Base-by-base conservation (phyloP, 306 rosid species). In the Trifolium dubium region DNA sequence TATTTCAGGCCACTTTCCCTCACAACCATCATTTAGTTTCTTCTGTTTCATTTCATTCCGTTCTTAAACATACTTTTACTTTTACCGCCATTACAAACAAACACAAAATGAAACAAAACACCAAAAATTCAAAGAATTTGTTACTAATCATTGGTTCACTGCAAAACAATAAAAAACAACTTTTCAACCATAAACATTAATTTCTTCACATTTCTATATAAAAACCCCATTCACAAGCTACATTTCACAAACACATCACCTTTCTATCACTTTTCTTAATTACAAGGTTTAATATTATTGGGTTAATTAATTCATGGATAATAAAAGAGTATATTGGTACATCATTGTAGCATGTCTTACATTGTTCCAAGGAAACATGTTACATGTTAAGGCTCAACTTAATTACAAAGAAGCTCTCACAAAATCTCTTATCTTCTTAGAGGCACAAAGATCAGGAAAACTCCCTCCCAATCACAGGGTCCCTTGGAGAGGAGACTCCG, bases 371-470 rank as follows among this genome's bases (percentile, higher is more conserved):
- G 86, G 81, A 51, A 67, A 72, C 10, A 28, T 82, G 13, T 61
- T 74, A 32, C 15, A 5, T 5, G 96, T 86, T 5, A 50, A 81
- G 6, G 91, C 85, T 39, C 8, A 29, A 0, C 44, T 88, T 2
- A 69, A 94, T 73, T 94, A 94, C 40, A 91, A 86, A 67, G 98
- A 94, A 12, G 98, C 98, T 28, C 96, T 94, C 39, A 81, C 87
- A 44, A 94, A 89, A 73, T 87, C 98, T 53, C 54, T 94, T 34
- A 75, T 94, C n/a, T 94, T 91, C 84, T 78, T 91, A 2, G 98
- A 94, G 76, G 96, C 96, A 18, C 98, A 94, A 85, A 72, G 98
- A 39, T 94, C 98, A n/a, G 98, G 98, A n/a, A 94, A 89, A 58
- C 92, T 94, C 47, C 97, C 98, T 64, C 49, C 85, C 15, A 84